Percentiles rank a stretch among this genome's conserved stretches.
These are phyloP conservation scores for Solanum tarijense DNA, from an alignment of 257 asterid genomes.

Conservation along the genomic window DNA sequence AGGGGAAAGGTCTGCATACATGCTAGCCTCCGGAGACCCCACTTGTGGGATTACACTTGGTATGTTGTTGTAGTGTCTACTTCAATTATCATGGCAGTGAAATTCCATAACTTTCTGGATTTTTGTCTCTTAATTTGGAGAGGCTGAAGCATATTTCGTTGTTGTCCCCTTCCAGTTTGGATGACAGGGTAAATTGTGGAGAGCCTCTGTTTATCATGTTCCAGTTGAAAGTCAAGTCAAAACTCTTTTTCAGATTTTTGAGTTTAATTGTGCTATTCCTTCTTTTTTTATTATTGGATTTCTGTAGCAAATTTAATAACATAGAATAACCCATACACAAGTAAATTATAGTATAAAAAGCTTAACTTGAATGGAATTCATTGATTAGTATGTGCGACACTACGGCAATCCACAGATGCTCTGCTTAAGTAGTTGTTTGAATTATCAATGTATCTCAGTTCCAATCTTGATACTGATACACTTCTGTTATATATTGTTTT, in stretches of 20 bases:
- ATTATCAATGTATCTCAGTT: not conserved
- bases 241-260: not conserved
- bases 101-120: not conserved
- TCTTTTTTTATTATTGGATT: not conserved
- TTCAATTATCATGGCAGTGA: not conserved
- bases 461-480: not conserved
- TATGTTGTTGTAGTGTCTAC: not conserved
- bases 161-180: not conserved
- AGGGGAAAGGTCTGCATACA: not conserved
- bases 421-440: not conserved
- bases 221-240: not conserved
- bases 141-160: not conserved
- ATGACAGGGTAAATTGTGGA: not conserved
- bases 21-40: not conserved
- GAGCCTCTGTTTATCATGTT: not conserved
- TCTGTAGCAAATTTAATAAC: not conserved
- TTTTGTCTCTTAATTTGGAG: not conserved
- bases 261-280: not conserved
- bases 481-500: not conserved
- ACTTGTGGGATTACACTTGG: not conserved
- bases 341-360: not conserved
- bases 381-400: not conserved
- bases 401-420: not conserved
- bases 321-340: not conserved
- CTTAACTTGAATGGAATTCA: not conserved